Conservation (phyloP, 495 filamentous ascomycete genomes). For the Tuber aestivum region DNA sequence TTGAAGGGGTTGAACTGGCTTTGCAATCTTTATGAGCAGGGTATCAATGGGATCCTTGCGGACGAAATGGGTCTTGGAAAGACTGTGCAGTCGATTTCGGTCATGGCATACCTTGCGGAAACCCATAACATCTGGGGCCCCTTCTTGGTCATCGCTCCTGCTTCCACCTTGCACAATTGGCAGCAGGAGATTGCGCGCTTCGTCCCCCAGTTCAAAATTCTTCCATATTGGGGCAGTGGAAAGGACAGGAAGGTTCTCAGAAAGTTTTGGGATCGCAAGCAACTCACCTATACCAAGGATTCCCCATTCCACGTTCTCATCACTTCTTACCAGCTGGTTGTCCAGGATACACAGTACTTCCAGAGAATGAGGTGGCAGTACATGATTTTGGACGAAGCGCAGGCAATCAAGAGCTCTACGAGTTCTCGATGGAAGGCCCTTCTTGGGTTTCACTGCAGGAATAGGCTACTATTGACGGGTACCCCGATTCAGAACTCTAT, state of each 20-base stretch:
- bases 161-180: slow-evolving; percentile 97
- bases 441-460: slow-evolving; percentile 89
- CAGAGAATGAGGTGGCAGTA: slow-evolving; percentile 99
- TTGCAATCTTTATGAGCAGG: slow-evolving; percentile 97
- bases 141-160: slow-evolving; percentile 92
- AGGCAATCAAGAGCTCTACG: slow-evolving; percentile 96
- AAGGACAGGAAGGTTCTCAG: slow-evolving; percentile 91
- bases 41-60: slow-evolving; percentile 97
- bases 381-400: slow-evolving; percentile 98
- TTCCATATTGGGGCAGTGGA: slow-evolving; percentile 95
- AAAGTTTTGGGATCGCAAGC: slow-evolving; percentile 98
- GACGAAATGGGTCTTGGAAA: slow-evolving; percentile 99
- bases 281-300: slow-evolving; percentile 87
- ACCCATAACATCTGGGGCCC: slow-evolving; percentile 97
- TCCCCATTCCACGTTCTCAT: slow-evolving; percentile 92
- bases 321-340: slow-evolving; percentile 95
- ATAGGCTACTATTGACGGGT: slow-evolving; percentile 88
- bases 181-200: slow-evolving; percentile 95
- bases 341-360: slow-evolving; percentile 91
- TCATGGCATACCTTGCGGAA: slow-evolving; percentile 98
- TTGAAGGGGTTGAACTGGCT: slow-evolving; percentile 98
- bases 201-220: slow-evolving; percentile 84
- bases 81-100: slow-evolving; percentile 96
- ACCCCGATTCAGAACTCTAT: slow-evolving; percentile 99
- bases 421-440: slow-evolving; percentile 96